These are phyloP conservation scores for Cryptococcus floricola DNA, from an alignment of 1,284 basidiomycete genomes.

Conservation along the genomic window DNA sequence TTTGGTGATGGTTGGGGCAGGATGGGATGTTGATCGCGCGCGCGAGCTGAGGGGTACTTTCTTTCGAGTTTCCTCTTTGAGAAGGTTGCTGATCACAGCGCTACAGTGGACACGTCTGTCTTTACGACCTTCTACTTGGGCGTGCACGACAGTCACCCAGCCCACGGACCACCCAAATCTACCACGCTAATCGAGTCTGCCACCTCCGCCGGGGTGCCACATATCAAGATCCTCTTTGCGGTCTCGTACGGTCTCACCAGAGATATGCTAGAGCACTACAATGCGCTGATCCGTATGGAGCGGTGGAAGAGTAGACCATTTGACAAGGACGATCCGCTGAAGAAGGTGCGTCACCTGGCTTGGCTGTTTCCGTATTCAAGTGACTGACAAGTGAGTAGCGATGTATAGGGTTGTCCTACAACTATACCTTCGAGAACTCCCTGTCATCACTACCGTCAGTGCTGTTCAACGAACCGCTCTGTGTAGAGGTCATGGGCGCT, in stretches of 20 bases:
- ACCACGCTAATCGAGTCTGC: too few species aligned
- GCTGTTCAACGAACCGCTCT: conserved; percentile 61
- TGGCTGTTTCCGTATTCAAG: background rate
- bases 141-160: conserved; percentile 33
- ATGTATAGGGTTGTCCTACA: conserved; percentile 54
- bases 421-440: conserved; percentile 54
- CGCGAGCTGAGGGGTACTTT: conserved; percentile 64
- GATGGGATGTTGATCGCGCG: conserved; percentile 73
- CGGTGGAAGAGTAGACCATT: conserved; percentile 32
- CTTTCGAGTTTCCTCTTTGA: background rate
- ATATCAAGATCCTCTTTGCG: conserved; percentile 68
- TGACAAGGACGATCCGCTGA: conserved; percentile 35
- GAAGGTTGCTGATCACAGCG: background rate
- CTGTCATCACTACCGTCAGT: conserved; percentile 56
- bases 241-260: conserved; percentile 68
- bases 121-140: conserved; percentile 76
- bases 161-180: too few species aligned
- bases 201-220: conserved; percentile 48
- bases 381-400: conserved; percentile 13
- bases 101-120: conserved; percentile 63
- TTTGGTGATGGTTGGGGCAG: conserved; percentile 67
- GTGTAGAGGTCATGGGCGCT: conserved; percentile 72
- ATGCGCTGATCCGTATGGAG: conserved; percentile 60
- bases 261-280: conserved; percentile 63
- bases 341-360: conserved; percentile 29